These are phyloP conservation scores for Herpetomonas samuelpessoai DNA, from an alignment of 208 protist species.

Conservation along the genomic window DNA sequence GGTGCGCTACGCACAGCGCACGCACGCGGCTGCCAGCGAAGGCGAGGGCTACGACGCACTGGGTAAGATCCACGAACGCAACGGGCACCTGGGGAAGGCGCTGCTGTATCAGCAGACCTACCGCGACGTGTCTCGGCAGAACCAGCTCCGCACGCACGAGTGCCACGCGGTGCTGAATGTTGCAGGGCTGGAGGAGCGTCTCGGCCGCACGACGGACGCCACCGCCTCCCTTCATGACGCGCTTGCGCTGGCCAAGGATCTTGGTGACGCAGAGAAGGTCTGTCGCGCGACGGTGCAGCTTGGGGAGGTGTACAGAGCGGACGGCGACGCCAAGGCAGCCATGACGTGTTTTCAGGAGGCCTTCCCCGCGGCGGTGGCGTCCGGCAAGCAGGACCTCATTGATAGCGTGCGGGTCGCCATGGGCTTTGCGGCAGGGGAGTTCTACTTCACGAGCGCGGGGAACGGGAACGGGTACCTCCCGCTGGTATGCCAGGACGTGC, in stretches of 20 bases:
- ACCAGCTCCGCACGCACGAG: slow-evolving; percentile 39
- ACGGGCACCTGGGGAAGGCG: slow-evolving; percentile 57
- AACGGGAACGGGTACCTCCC: slow-evolving; percentile 70
- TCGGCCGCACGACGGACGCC: slow-evolving; percentile 62
- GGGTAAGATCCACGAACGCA: slow-evolving; percentile 67
- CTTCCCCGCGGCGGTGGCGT: slow-evolving; percentile 60
- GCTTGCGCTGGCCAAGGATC: slow-evolving; percentile 63
- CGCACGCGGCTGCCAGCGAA: slow-evolving; percentile 36
- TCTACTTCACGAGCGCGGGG: slow-evolving; percentile 72
- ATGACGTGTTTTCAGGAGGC: slow-evolving; percentile 73
- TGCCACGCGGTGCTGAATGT: slow-evolving; percentile 61
- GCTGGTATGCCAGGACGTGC: slow-evolving; percentile 76
- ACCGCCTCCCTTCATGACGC: slow-evolving; percentile 60
- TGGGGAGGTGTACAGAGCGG: slow-evolving; percentile 60
- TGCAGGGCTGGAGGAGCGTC: slow-evolving; percentile 77
- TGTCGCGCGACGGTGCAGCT: slow-evolving; percentile 82
- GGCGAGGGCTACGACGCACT: slow-evolving; percentile 61
- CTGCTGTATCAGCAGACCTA: slow-evolving; percentile 70
- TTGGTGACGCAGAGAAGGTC: slow-evolving; percentile 56
- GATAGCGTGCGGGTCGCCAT: slow-evolving; percentile 78
- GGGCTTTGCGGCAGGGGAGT: slow-evolving; percentile 76
- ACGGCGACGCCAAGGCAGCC: slow-evolving; percentile 48
- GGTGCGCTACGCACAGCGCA: slow-evolving; percentile 38
- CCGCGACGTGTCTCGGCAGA: slow-evolving; percentile 42
- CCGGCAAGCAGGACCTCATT: slow-evolving; percentile 60